Conservation (phyloP, 1,139 yeast species). For the Zygosaccharomyces sapae region DNA sequence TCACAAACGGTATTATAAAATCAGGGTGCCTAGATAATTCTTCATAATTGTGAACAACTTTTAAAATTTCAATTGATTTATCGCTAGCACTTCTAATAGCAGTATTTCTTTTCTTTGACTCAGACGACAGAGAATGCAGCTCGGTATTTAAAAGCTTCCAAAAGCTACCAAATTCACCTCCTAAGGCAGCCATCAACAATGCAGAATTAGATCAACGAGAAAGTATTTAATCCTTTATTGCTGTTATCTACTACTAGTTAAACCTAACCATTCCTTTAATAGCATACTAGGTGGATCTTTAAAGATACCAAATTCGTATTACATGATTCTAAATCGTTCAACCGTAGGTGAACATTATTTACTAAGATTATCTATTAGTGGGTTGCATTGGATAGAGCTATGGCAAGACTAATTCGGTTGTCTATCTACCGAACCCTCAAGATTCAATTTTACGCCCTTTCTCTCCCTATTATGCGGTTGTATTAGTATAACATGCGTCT, state of each 20-base stretch:
- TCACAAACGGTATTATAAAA: constrained; percentile 63
- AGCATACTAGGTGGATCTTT: too few relatives aligned
- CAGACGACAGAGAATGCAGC: constrained; percentile 55
- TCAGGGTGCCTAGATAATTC: constrained; percentile 40
- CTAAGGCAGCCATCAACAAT: constrained; percentile 9
- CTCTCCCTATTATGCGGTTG: not conserved
- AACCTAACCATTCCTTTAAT: too few relatives aligned
- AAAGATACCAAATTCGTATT: too few relatives aligned
- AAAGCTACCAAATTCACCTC: constrained; percentile 13
- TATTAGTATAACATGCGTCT: not conserved
- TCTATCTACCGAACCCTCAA: too few relatives aligned
- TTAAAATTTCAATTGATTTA: constrained; percentile 49
- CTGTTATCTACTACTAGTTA: too few relatives aligned
- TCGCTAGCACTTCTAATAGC: constrained; percentile 69
- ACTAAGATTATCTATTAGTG: too few relatives aligned
- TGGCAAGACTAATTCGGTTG: too few relatives aligned
- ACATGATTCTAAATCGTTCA: too few relatives aligned
- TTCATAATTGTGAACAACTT: constrained; percentile 36
- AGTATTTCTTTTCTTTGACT: constrained; percentile 63
- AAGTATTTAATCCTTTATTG: too few relatives aligned
- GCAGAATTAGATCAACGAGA: not conserved
- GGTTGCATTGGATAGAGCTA: too few relatives aligned
- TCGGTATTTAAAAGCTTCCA: constrained; percentile 49
- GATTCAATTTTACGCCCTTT: too few relatives aligned
- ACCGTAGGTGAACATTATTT: too few relatives aligned